Evolutionary conservation across 2,329 filamentous ascomycete species (phyloP).

Genomic region (Fusarium nelsonii): DNA sequence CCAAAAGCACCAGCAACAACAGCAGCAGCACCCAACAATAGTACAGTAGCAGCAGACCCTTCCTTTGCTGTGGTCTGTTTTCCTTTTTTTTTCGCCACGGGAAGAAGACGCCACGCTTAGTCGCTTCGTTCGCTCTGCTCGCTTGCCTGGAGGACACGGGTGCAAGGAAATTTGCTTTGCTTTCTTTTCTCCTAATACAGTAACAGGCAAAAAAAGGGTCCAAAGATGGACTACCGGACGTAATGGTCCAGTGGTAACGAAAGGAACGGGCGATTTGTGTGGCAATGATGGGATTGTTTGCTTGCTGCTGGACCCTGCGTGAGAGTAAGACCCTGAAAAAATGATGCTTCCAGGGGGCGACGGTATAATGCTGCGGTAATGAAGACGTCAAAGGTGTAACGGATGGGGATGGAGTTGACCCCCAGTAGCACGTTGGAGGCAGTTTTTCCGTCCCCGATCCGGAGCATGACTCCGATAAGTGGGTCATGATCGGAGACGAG

Average conservation of each 20-base stretch:
- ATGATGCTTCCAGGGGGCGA: constrained; percentile 6
- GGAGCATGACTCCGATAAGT: constrained; percentile 1
- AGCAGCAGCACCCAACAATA: not conserved
- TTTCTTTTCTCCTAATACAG: constrained; percentile 5
- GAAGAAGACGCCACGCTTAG: constrained; percentile 22
- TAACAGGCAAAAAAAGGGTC: not conserved
- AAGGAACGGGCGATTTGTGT: not conserved
- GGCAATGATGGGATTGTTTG: not conserved
- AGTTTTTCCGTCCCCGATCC: constrained; percentile 12
- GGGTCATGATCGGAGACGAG: not conserved
- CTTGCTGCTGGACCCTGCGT: constrained; percentile 14
- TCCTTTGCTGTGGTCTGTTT: constrained; percentile 5
- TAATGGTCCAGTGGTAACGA: not conserved
- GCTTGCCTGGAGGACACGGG: not conserved
- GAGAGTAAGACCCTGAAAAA: constrained; percentile 23
- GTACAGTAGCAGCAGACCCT: constrained; percentile 6
- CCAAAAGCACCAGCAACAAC: not conserved
- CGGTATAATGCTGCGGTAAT: constrained; percentile 6
- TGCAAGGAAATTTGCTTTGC: constrained; percentile 11
- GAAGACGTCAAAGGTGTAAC: constrained; percentile 20
- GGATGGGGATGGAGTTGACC: constrained; percentile 3
- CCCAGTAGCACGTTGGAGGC: not conserved
- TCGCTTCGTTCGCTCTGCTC: not conserved
- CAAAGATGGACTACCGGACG: not conserved
- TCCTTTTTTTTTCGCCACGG: constrained; percentile 31